Conservation (phyloP, 2,329 filamentous ascomycete genomes). For the Onygenales sp. region DNA sequence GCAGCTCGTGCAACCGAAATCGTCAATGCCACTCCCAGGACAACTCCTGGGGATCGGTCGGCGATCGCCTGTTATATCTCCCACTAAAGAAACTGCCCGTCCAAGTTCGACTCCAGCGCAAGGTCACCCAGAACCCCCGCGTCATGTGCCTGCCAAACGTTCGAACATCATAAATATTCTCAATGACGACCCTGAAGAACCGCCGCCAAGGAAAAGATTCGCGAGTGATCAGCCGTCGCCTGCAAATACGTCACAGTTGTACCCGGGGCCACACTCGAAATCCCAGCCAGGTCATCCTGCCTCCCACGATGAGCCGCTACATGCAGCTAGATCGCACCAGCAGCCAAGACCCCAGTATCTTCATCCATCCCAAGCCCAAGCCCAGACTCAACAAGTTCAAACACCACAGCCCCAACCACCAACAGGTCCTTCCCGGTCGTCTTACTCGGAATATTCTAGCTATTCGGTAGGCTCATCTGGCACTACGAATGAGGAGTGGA, state of each 20-base stretch:
- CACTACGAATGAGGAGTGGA: conserved; percentile 29
- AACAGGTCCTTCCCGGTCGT: conserved; percentile 15
- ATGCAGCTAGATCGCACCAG: conserved; percentile 6
- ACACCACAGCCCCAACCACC: conserved; percentile 13
- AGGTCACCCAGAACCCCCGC: conserved; percentile 24
- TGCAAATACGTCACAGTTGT: conserved; percentile 17
- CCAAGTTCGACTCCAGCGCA: conserved; percentile 23
- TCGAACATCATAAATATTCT: conserved; percentile 42
- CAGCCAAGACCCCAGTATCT: conserved; percentile 11
- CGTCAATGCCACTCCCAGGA: conserved; percentile 1
- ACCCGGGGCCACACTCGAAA: conserved; percentile 15
- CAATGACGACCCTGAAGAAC: conserved; percentile 40
- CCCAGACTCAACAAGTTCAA: conserved; percentile 7
- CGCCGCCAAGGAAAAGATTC: conserved; percentile 33
- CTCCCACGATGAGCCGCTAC: conserved; percentile 18
- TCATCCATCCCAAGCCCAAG: conserved; percentile 16
- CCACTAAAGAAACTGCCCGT: conserved; percentile 27
- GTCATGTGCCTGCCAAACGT: conserved; percentile 37
- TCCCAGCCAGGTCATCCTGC: conserved; percentile 15
- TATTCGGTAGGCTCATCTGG: conserved; percentile 19
- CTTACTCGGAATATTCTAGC: conserved; percentile 24
- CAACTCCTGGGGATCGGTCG: conserved; percentile 4
- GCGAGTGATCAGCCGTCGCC: conserved; percentile 28
- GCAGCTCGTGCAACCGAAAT: conserved; percentile 1
- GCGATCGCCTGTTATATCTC: conserved; percentile 16